Evolutionary conservation across 2,329 filamentous ascomycete genomes (phyloP), one percentile per base, ranked within the genome.

Genomic region (Monosporascus sp.): DNA sequence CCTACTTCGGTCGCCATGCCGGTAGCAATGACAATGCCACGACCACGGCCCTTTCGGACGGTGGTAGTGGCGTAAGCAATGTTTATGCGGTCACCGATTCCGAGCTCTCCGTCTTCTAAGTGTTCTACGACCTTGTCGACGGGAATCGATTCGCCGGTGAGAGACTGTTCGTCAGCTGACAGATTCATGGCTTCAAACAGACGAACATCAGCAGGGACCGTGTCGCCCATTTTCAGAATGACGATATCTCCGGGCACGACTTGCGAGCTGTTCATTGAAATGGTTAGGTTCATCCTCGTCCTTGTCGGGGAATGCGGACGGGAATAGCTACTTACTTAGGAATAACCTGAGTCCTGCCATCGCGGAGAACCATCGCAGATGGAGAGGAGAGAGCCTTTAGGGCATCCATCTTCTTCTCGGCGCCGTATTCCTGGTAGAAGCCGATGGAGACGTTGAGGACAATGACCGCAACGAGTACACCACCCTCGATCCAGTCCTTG

Each of bases 121-220:
- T 76, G 61, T 64, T 81, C 76, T 22, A 79, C 73, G 44, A 80
- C 77, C 73, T 91, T 88, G 66, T 85, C 82, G 26, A 88, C 85
- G 7, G 87, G 85, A 17, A 88, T 75, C 4, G 88, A 88, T 69
- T 92, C 88, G 64, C 88, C 88, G 7, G 88, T 91, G 45, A 91
- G 79, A 49, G 88, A 83, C 46, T 86, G 85, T 69, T 91, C 88
- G 61, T 96, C 90, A 64, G 87, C 90, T 56, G 85, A 84, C 46
- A 91, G 78, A 67, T 94, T 93, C 81, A 92, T 88, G 55, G 80
- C 82, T 63, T 90, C 85, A 60, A 88, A 79, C 20, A 87, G 70
- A 52, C 86, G 83, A 41, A 91, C 69, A 64, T 91, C 88, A 38
- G 88, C 88, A 9, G 88, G 87, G 41, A 91, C 81, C 4, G 86